A percentile compares a stretch with the other conserved stretches of the same genome.
These are phyloP conservation scores for Kernera saxatilis DNA, from an alignment of 345 rosid species.

Conservation along the genomic window DNA sequence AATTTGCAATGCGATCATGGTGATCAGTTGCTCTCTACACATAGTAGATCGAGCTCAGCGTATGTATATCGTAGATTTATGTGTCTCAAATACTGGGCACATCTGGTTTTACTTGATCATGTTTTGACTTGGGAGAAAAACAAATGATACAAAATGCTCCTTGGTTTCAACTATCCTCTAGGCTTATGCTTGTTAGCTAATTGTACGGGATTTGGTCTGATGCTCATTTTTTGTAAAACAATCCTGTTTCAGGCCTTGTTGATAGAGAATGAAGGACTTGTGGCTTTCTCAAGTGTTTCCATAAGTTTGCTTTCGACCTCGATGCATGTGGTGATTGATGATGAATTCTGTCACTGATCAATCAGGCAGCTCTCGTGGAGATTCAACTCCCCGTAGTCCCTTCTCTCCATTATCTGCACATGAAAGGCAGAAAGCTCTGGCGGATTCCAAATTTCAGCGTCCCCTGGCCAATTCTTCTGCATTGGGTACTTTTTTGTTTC, in stretches of 20 bases:
- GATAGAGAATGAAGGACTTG: slow-evolving; percentile 28
- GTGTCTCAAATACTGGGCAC: neutral
- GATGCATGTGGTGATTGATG: slow-evolving; percentile 16
- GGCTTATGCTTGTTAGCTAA: neutral
- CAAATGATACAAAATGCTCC: too few relatives aligned
- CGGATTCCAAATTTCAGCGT: slow-evolving; percentile 46
- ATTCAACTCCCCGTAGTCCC: slow-evolving; percentile 23
- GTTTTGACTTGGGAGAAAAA: too few relatives aligned
- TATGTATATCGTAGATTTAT: neutral
- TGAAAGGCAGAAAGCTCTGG: slow-evolving; percentile 39
- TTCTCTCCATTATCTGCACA: slow-evolving; percentile 35
- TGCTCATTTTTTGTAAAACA: neutral
- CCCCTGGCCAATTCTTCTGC: slow-evolving; percentile 30
- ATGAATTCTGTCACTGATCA: slow-evolving; percentile 30
- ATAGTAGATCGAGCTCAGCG: neutral
- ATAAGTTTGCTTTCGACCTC: slow-evolving; percentile 15
- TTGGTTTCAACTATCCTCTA: too few relatives aligned
- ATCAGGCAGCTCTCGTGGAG: slow-evolving; percentile 32
- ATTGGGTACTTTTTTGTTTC: slow-evolving; percentile 33
- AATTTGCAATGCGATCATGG: neutral
- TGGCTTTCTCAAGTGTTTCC: slow-evolving; percentile 26
- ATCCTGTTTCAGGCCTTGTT: slow-evolving; percentile 24
- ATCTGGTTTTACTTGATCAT: too few relatives aligned
- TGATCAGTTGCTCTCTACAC: neutral
- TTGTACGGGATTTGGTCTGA: neutral